These are phyloP conservation scores for Tricladium varicosporioides DNA, from an alignment of 2,329 filamentous ascomycete species.

Conservation along the genomic window DNA sequence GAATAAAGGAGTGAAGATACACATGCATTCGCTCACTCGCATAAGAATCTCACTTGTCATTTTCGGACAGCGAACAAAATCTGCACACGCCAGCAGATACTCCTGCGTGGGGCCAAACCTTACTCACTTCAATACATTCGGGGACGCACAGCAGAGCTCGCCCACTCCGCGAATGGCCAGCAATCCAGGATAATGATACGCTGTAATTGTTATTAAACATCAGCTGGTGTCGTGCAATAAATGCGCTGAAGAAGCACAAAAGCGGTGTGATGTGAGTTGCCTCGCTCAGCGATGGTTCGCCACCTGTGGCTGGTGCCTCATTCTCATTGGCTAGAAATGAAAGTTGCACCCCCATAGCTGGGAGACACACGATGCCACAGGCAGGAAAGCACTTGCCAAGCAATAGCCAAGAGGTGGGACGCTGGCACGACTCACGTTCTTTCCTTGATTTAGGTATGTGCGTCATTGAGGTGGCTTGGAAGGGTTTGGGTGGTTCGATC, in stretches of 20 bases:
- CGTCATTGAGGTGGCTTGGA: not conserved
- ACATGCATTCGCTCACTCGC: not conserved
- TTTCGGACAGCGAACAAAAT: not conserved
- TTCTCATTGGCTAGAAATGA: no score
- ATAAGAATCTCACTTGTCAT: not conserved
- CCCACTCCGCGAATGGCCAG: not conserved
- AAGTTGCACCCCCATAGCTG: not conserved
- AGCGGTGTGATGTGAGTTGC: not conserved
- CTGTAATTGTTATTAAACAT: no score
- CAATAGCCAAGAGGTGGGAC: no score
- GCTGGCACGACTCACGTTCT: not conserved
- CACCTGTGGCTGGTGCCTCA: not conserved
- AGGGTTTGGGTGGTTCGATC: not conserved
- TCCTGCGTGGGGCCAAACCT: no score
- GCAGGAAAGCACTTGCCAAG: no score
- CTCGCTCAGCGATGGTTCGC: not conserved
- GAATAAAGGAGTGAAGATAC: conserved; percentile 53
- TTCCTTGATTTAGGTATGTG: not conserved
- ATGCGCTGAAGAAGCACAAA: not conserved
- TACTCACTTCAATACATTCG: not conserved
- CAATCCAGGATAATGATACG: no score
- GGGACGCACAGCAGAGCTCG: conserved; percentile 2
- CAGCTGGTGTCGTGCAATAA: no score
- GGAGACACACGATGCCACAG: no score
- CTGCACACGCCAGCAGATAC: no score